phyloP scores from a whole-genome alignment of 208 protist species.

The Acanthamoeba royreba region DNA sequence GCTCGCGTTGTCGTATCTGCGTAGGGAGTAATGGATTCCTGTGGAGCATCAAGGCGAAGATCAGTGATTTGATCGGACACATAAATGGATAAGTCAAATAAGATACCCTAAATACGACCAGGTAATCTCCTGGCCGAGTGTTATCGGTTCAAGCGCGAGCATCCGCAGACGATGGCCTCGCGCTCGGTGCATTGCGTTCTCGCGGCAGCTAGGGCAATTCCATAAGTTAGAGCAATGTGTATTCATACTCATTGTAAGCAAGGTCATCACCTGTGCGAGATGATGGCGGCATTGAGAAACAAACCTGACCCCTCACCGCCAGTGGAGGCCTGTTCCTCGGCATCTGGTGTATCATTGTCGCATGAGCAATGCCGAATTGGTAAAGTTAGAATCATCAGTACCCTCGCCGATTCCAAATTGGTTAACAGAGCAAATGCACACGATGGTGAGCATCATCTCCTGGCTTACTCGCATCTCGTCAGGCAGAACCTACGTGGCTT shows the following conservation, averaged over 20 bases:
- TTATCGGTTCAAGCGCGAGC: background rate
- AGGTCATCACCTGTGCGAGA: background rate
- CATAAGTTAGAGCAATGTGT: too few species aligned
- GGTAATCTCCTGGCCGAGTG: background rate
- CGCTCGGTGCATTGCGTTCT: background rate
- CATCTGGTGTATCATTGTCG: too few species aligned
- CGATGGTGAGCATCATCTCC: background rate
- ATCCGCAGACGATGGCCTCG: background rate
- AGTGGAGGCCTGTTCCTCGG: background rate
- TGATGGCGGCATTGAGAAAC: background rate
- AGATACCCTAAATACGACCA: background rate
- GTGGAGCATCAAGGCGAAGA: background rate
- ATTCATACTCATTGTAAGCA: background rate
- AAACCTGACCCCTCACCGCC: background rate
- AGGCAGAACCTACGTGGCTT: background rate
- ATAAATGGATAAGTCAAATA: background rate
- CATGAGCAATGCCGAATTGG: background rate
- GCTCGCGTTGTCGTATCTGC: background rate
- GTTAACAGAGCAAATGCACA: background rate
- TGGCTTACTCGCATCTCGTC: background rate
- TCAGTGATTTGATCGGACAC: background rate
- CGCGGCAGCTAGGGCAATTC: background rate
- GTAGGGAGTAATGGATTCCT: background rate
- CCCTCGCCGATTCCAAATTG: background rate
- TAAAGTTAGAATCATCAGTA: background rate